Base-by-base conservation (phyloP, 805 yeast species). In the Wickerhamomyces alni region DNA sequence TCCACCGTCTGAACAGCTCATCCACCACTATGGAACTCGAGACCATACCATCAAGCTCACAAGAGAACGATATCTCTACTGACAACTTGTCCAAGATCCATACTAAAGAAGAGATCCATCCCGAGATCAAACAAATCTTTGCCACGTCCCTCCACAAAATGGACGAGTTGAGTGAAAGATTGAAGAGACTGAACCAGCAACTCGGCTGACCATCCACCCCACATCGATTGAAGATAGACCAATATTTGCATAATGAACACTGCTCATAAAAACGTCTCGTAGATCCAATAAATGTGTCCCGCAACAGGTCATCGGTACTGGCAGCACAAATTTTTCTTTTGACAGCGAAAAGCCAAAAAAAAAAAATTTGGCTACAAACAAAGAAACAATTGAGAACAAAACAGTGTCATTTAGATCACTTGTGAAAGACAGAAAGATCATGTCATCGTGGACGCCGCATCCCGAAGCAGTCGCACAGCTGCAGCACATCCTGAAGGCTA, bases 381-480 rank as follows among this genome's bases (percentile, higher is more conserved):
- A 15, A 24, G n/a, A n/a, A 21, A 21, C 24, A 21, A 21, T 21
- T 21, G 24, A n/a, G n/a, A n/a, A n/a, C n/a, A n/a, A n/a, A n/a
- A n/a, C n/a, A n/a, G n/a, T n/a, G n/a, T n/a, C n/a, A n/a, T n/a
- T n/a, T n/a, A n/a, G n/a, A n/a, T n/a, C n/a, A n/a, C n/a, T n/a
- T n/a, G n/a, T n/a, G n/a, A n/a, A n/a, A n/a, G n/a, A n/a, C n/a
- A 30, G 15, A 13, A 30, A 30, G 30, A 13, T 18, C 17, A 10
- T 6, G 13, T 10, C 66, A 72, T 57, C 75, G 53, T 88, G 96
- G 96, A 54, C 66, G 8, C 87, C 96, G 5, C 80, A 82, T 52
- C 65, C 70, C 4, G 67, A 69, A 30, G 74, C 82, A 22, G 59
- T 84, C 36, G 69, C 66, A 38, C 93, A 86, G 61, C 69, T 89